Percentiles rank a stretch among this genome's conserved stretches.
Evolutionary conservation across 2,329 filamentous ascomycete species (phyloP).

Genomic region (Sporothrix humicola): DNA sequence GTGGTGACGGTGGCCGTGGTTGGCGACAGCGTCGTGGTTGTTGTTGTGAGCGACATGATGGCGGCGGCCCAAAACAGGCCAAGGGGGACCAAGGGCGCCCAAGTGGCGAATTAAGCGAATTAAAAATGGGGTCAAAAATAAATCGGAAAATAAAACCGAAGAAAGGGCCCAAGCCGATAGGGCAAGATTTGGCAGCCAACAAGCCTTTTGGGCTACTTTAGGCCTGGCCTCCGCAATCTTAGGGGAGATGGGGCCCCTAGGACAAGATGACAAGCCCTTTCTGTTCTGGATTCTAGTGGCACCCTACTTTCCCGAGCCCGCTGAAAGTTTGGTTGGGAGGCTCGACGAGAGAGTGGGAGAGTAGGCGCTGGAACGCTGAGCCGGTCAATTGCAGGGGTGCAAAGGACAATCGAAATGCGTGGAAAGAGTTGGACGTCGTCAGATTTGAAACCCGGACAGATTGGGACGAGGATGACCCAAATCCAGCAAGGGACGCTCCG

Average conservation of each 20-base stretch:
- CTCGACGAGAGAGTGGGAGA: background rate
- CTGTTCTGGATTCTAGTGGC: background rate
- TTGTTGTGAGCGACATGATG: conserved; percentile 29
- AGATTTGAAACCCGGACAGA: background rate
- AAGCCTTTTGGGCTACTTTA: background rate
- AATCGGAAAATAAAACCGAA: conserved; percentile 23
- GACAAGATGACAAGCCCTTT: too few relatives aligned
- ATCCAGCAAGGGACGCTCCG: background rate
- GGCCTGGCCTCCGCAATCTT: conserved; percentile 13
- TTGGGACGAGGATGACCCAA: background rate
- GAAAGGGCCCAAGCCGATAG: conserved; percentile 17
- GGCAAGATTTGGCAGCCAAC: background rate
- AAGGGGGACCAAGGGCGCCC: background rate
- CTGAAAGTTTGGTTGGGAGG: background rate
- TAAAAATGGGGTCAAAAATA: conserved; percentile 24
- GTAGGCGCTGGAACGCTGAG: background rate
- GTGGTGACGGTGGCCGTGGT: conserved; percentile 20
- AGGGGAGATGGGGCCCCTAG: conserved; percentile 4
- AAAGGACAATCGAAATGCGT: background rate
- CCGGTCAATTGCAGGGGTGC: background rate
- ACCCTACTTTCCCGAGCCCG: conserved; percentile 17
- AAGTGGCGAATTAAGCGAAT: conserved; percentile 25
- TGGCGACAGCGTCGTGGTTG: conserved; percentile 23
- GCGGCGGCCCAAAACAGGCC: conserved; percentile 3
- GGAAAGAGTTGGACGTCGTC: background rate